Percentiles rank a stretch among this genome's conserved stretches.
Evolutionary conservation across 2,329 filamentous ascomycete genomes (phyloP).

Genomic region (Talaromyces sp.): DNA sequence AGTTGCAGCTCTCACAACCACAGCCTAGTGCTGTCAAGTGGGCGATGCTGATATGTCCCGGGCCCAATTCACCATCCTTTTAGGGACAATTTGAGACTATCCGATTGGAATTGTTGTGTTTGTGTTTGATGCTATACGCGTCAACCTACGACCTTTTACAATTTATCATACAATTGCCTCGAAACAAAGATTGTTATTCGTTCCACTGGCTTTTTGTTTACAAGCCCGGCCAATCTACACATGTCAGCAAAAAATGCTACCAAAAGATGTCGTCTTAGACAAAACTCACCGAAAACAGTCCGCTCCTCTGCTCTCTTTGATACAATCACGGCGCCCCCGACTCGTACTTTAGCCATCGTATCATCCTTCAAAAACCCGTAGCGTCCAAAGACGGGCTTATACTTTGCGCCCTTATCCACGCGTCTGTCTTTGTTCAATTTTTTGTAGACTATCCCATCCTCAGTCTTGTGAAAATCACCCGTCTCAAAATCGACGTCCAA

Average conservation of each 20-base stretch:
- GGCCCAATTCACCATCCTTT: conserved; percentile 61
- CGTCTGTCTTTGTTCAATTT: conserved; percentile 66
- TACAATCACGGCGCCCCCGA: conserved; percentile 57
- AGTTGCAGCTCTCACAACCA: conserved; percentile 47
- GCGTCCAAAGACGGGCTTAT: conserved; percentile 67
- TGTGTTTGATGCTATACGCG: not conserved
- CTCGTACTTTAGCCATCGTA: conserved; percentile 41
- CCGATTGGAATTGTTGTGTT: conserved; percentile 51
- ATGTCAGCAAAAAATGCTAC: conserved; percentile 11
- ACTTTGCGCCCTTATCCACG: conserved; percentile 65
- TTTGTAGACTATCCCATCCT: conserved; percentile 62
- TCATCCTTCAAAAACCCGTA: conserved; percentile 59
- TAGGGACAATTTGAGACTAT: conserved; percentile 58
- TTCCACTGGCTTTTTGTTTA: no score
- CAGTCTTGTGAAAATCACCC: conserved; percentile 56
- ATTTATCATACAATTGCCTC: not conserved
- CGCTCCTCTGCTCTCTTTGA: conserved; percentile 50
- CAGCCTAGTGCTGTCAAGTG: conserved; percentile 39
- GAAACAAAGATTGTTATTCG: no score
- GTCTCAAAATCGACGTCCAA: conserved; percentile 69
- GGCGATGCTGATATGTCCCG: conserved; percentile 62
- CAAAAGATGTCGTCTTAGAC: not conserved
- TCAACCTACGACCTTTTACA: not conserved
- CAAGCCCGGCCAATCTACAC: conserved; percentile 35
- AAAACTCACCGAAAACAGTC: conserved; percentile 54